Evolutionary conservation across 495 filamentous ascomycete genomes (phyloP), one percentile per base, ranked within the genome.

Genomic region (Monascus purpureus): DNA sequence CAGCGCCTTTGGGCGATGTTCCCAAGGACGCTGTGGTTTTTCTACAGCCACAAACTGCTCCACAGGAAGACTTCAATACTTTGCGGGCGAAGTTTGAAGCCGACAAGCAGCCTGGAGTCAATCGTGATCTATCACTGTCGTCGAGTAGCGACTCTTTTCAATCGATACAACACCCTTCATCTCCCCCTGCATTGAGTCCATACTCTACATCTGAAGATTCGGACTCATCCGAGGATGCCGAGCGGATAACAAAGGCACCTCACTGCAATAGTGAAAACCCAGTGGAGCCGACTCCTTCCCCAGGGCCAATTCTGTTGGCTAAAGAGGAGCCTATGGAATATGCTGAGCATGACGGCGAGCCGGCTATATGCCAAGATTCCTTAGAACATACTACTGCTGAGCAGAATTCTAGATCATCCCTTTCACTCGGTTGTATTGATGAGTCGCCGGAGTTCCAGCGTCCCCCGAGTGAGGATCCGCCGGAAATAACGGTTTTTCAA

Each of bases 91-190:
- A 53, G 37, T 63, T 71, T 35, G 50, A 60, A 30, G 52, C 57
- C 16, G 47, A 47, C n/a, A 15, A 47, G 6, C 47, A 50, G 32
- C 29, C 46, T 24, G 46, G 52, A 12, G 30, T 38, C 23, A 47
- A 56, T 27, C 36, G 48, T 29, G 61, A 65, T 16, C 31, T 43
- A 4, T 41, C 52, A n/a, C 43, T 65, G 4, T 54, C 76, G 26
- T 75, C 74, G 28, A 78, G 68, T 36, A 57, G 63, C 8, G 70
- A 74, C 17, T 74, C 72, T 3, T 70, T 73, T 32, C 67, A 74
- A 38, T 82, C 79, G 2, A 68, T 72, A 42, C 63, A 52, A 15
- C 36, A 38, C 9, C 31, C 36, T 5, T 45, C 45, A 5, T 40
- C 28, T 11, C 28, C 26, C n/a, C 31, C 32, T 8, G 33, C 37